phyloP scores from a whole-genome alignment of 192 early-diverging fungal species.

The Chytriomyces confervae region DNA sequence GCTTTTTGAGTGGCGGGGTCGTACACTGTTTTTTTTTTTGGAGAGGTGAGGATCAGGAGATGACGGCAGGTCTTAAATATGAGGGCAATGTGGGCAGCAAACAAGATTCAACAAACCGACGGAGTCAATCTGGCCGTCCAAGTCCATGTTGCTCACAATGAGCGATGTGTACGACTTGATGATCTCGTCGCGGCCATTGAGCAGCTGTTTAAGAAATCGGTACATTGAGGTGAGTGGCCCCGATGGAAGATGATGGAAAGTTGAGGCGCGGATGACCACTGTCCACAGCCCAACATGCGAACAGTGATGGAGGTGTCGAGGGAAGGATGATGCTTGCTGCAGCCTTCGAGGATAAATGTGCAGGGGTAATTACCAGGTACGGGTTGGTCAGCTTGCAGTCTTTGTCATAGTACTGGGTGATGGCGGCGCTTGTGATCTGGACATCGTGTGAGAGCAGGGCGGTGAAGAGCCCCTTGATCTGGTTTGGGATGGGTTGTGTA shows the following conservation, averaged over 20 bases:
- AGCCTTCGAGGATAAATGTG: not conserved
- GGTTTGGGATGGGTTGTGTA: conserved; percentile 4
- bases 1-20: conserved; percentile 40
- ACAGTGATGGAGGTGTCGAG: not conserved
- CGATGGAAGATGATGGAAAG: too few species aligned
- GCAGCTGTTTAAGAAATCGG: conserved; percentile 25
- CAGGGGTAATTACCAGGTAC: conserved; percentile 43
- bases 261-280: too few species aligned
- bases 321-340: not conserved
- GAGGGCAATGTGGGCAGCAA: not conserved
- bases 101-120: conserved; percentile 36
- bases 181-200: conserved; percentile 52
- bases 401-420: conserved; percentile 41
- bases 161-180: conserved; percentile 46
- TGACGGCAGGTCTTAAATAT: conserved; percentile 23
- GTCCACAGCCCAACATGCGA: too few species aligned
- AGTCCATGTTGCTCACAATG: conserved; percentile 48
- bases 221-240: too few species aligned
- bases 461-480: conserved; percentile 27
- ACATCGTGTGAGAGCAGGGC: conserved; percentile 16
- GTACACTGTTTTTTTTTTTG: conserved; percentile 35
- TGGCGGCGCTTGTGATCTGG: conserved; percentile 5
- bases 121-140: conserved; percentile 38
- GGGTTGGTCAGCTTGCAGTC: conserved; percentile 50
- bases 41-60: not conserved